Percentiles rank a stretch among this genome's conserved stretches.
Conservation (phyloP, 768 basidiomycete genomes). For the Kwoniella botswanensis region DNA sequence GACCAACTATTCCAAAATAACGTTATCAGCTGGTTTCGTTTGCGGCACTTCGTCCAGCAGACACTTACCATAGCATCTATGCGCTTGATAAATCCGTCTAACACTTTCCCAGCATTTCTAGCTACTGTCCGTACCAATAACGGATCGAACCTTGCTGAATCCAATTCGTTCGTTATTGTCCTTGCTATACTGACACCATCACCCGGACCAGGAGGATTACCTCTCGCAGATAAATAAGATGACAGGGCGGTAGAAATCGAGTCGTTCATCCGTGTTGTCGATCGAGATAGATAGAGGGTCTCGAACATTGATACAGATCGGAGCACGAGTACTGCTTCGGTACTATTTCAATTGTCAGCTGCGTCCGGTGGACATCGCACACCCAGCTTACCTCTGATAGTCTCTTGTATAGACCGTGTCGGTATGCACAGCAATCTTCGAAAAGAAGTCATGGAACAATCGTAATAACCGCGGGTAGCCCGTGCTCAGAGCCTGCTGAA, state of each 20-base stretch:
- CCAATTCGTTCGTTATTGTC: slow-evolving; percentile 84
- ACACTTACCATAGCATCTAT: slow-evolving; percentile 72
- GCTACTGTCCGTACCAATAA: slow-evolving; percentile 79
- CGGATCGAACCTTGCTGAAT: slow-evolving; percentile 91
- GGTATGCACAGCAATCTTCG: slow-evolving; percentile 91
- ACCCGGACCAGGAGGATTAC: slow-evolving; percentile 71
- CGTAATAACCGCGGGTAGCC: slow-evolving; percentile 87
- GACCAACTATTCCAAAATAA: slow-evolving; percentile 62
- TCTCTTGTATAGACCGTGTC: slow-evolving; percentile 86
- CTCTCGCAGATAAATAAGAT: slow-evolving; percentile 63
- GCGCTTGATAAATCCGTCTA: slow-evolving; percentile 72
- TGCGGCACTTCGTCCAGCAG: background rate
- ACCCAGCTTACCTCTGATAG: slow-evolving; percentile 72
- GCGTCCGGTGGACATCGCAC: background rate
- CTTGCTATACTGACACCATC: slow-evolving; percentile 81
- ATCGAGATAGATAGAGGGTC: slow-evolving; percentile 82
- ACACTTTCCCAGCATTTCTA: slow-evolving; percentile 68
- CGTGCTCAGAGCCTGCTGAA: slow-evolving; percentile 84
- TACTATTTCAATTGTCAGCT: slow-evolving; percentile 61
- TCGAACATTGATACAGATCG: slow-evolving; percentile 84
- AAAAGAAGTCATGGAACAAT: slow-evolving; percentile 95
- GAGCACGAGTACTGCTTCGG: slow-evolving; percentile 87
- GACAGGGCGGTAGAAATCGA: slow-evolving; percentile 76
- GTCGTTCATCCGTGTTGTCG: slow-evolving; percentile 82
- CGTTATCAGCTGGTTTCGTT: too few species aligned